Conservation (phyloP, 495 filamentous ascomycete species). For the Entonaema liquescens region DNA sequence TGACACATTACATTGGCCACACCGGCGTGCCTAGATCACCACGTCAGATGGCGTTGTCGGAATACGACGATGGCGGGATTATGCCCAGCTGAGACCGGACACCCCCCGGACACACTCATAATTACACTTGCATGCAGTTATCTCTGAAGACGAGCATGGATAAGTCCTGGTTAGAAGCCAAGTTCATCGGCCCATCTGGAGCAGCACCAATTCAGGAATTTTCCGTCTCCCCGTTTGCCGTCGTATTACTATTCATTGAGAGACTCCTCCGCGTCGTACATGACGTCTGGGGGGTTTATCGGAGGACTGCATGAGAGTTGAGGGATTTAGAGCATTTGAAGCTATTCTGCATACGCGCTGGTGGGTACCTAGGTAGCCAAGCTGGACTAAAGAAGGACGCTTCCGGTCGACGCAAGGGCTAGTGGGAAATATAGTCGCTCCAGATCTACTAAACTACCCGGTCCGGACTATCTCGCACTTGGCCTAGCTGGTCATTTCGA, state of each 20-base stretch:
- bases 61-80: conserved; percentile 1
- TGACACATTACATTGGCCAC: conserved; percentile 25
- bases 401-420: neutral
- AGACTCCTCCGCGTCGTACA: neutral
- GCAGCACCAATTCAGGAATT: neutral
- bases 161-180: neutral
- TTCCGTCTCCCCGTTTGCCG: neutral
- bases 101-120: neutral
- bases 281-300: neutral
- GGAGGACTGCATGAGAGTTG: conserved; percentile 4
- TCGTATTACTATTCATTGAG: neutral
- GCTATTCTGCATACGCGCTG: conserved; percentile 18
- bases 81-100: neutral
- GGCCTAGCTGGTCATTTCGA: neutral
- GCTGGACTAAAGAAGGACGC: conserved; percentile 13
- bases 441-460: neutral
- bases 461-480: neutral
- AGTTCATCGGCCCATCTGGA: neutral
- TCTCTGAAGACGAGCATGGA: neutral
- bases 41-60: conserved; percentile 8
- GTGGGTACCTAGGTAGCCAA: conserved; percentile 27
- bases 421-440: neutral
- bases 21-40: conserved; percentile 8
- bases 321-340: conserved; percentile 30
- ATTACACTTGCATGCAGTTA: conserved; percentile 6